These are phyloP conservation scores for Dimargaris cristalligena DNA, from an alignment of 192 early-diverging fungal species.

Conservation along the genomic window DNA sequence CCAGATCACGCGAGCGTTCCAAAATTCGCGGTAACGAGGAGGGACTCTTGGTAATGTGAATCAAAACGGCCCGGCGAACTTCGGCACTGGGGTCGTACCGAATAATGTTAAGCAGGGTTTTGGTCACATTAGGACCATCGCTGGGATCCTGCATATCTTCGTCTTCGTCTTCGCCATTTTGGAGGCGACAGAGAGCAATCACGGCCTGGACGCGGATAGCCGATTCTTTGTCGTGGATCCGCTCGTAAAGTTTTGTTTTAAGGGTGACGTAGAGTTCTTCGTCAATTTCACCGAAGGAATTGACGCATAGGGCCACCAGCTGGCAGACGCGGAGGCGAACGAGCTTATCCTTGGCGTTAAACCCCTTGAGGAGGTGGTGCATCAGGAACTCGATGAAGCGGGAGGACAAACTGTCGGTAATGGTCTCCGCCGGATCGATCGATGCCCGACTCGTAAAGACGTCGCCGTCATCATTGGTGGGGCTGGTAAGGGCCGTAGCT, in stretches of 20 bases:
- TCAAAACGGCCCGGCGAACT: constrained; percentile 63
- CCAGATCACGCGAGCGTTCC: constrained; percentile 60
- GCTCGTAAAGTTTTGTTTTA: constrained; percentile 43
- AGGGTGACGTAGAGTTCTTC: constrained; percentile 60
- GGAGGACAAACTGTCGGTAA: constrained; percentile 34
- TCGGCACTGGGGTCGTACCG: constrained; percentile 64
- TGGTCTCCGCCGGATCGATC: constrained; percentile 18
- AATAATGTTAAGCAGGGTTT: constrained; percentile 44
- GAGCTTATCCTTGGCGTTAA: constrained; percentile 61
- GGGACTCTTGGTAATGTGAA: constrained; percentile 48
- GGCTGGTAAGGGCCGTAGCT: neutral
- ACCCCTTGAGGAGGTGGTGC: constrained; percentile 50
- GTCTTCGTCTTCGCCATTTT: constrained; percentile 37
- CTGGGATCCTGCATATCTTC: constrained; percentile 21
- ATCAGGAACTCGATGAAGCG: constrained; percentile 57
- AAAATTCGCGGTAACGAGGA: constrained; percentile 49
- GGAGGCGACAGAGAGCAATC: constrained; percentile 56
- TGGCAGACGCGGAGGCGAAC: constrained; percentile 63
- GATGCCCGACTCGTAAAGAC: neutral
- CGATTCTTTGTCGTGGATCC: constrained; percentile 66
- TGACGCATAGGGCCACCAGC: constrained; percentile 53
- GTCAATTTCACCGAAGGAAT: constrained; percentile 58
- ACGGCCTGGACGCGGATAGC: constrained; percentile 62
- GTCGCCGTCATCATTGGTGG: constrained; percentile 14
- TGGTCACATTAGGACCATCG: constrained; percentile 39